Base-by-base conservation (phyloP, 2,329 filamentous ascomycete species). In the Bimuria novae-zelandiae region DNA sequence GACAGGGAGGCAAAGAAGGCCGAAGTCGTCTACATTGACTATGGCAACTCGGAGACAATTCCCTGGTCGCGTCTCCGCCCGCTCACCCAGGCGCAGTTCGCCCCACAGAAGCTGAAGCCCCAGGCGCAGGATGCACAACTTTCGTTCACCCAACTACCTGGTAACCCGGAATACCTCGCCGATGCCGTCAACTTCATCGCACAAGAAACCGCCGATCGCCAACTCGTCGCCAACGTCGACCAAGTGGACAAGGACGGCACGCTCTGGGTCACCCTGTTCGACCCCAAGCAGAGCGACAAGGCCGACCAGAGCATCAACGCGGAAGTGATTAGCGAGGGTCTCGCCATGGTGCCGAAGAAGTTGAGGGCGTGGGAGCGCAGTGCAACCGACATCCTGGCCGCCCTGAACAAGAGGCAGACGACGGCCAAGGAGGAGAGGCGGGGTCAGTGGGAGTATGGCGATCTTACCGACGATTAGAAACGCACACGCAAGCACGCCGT, bases 391-490 rank as follows among this genome's bases (percentile, higher is more conserved):
- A 85, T 92, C 37, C 76, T 96, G 57, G 84, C 85, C 73, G 84
- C 84, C 63, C 78, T 97, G 56, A 87, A 84, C 68, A 83, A 88
- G 73, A 84, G 88, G 46, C 88, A 96, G 79, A 80, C 82, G 30
- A 81, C 88, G 73, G 93, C 93, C 4, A 96, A 95, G 83, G 80
- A 84, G 50, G 86, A 87, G 52, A 85, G 92, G 57, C 81, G 86
- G 61, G 94, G 94, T 37, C 94, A 96, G 84, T 99, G 93, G 92
- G 94, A 99, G 82, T 99, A 97, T 76, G 94, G 94, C 63, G 94
- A 97, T 74, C 82, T 96, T 69, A 96, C 91, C 12, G 92, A 96
- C 62, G 71, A 73, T 54, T 64, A 64, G 54, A 54, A 41, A 49
- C 25, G 21, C 32, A 12, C 14, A 49, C 25, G 21, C 32, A 12